These are phyloP conservation scores for Encephalitozoon intestinalis DNA, from an alignment of 371 early-diverging fungal genomes.

Conservation along the genomic window DNA sequence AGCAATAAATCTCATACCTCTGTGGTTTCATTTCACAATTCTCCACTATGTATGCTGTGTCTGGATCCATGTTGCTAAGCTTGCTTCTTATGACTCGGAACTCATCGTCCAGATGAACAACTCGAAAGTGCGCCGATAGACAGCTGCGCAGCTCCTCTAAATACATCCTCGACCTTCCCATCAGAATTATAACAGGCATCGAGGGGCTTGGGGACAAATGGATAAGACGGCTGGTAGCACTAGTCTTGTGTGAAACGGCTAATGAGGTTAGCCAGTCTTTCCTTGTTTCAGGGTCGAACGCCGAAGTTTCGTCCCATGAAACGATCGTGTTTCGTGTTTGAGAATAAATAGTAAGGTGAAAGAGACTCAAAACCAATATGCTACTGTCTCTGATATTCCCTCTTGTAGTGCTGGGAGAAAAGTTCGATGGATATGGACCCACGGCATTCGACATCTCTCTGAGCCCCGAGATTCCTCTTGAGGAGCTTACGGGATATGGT, in stretches of 20 bases:
- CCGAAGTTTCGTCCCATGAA: not conserved
- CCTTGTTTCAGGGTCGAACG: not conserved
- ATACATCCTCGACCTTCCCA: conserved; percentile 17
- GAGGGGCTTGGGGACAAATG: not conserved
- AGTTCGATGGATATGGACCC: not conserved
- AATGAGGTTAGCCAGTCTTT: not conserved
- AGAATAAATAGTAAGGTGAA: not conserved
- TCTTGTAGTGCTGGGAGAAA: not conserved
- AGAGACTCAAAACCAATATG: not conserved
- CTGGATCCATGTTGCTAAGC: conserved; percentile 12
- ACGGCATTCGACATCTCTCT: not conserved
- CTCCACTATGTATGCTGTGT: conserved; percentile 27
- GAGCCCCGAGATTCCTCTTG: not conserved
- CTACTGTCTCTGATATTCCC: not conserved
- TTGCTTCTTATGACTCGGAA: conserved; percentile 18
- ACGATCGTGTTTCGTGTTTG: not conserved
- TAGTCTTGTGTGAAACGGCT: not conserved
- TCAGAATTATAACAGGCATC: conserved; percentile 42
- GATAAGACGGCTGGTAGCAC: not conserved
- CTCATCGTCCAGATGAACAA: not conserved
- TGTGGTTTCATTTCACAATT: conserved; percentile 31
- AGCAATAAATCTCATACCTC: conserved; percentile 43
- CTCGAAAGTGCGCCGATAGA: not conserved
- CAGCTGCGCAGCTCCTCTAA: not conserved
- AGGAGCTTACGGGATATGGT: not conserved